Evolutionary conservation across 148 eudicot genomes (phyloP), one percentile per base, ranked within the genome.

Genomic region (Silene uniflora): DNA sequence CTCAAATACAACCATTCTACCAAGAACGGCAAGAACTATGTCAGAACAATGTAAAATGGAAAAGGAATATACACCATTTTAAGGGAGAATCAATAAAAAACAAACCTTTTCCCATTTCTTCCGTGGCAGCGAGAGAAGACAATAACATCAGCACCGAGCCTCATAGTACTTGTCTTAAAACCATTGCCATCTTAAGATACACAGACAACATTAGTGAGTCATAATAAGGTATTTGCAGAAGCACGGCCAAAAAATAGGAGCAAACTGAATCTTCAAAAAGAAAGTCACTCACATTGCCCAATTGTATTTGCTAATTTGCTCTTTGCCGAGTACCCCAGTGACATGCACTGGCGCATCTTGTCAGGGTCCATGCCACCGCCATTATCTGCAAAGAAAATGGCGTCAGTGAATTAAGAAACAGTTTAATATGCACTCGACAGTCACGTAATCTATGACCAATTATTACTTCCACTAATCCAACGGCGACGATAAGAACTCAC

Each of bases 361-460:
- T 92, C 93, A 10, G 96, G 97, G 73, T 87, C 85, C 98, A 94
- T 94, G 32, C 98, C 98, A 76, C 98, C 97, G 49, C 98, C 98
- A 85, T 94, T 84, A 86, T 94, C 98, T 93, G 78, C 5, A 75
- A 13, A 3, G 16, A 59, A 27, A 63, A 42, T n/a, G 49, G 39
- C 24, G 3, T 54, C 61, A 63, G 29, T 12, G 49, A 71, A 54
- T 10, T 75, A 67, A 75, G 35, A 71, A 71, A 3, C 27, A 17
- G 42, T 67, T 25, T 47, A 19, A 46, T 29, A 67, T 22, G 25
- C 29, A 78, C 13, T 13, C n/a, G 16, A 62, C 56, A 52, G 3
- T 52, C 56, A 52, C 56, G 17, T 7, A 13, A 17, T 4, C 42
- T 9, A 19, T 74, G 42, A 75, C 29, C 42, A 17, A 27, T 23